Evolutionary conservation across 257 asterid genomes (phyloP).

Genomic region (Penstemon davidsonii): DNA sequence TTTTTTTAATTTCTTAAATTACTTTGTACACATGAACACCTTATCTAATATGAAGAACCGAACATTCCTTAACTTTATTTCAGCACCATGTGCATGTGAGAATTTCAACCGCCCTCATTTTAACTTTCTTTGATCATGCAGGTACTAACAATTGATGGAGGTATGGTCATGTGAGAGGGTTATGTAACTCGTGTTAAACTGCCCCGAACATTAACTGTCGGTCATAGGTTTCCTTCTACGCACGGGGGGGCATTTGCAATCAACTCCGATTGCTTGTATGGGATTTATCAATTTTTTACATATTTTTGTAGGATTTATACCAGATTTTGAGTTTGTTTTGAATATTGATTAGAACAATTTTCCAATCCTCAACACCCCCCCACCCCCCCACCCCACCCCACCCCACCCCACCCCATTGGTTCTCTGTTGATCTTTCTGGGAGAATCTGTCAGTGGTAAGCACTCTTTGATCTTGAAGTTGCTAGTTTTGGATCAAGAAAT

Average conservation of each 20-base stretch:
- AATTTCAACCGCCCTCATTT: neutral
- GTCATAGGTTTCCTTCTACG: slow-evolving; percentile 5
- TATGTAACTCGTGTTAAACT: neutral
- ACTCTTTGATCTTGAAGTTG: neutral
- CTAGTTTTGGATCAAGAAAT: neutral
- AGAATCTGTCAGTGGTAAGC: neutral
- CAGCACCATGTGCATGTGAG: neutral
- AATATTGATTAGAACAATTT: neutral
- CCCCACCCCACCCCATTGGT: neutral
- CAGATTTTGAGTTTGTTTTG: slow-evolving; percentile 8
- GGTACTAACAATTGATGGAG: slow-evolving; percentile 91
- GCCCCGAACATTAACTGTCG: neutral
- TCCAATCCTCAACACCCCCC: neutral
- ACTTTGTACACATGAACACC: neutral
- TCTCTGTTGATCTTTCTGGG: neutral
- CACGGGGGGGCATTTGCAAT: neutral
- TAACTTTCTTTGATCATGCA: slow-evolving; percentile 31
- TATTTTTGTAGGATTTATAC: slow-evolving; percentile 2
- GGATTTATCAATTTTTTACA: slow-evolving; percentile 13
- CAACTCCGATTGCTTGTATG: neutral
- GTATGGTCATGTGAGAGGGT: slow-evolving; percentile 82
- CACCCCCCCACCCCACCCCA: too few relatives aligned
- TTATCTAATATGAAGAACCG: neutral
- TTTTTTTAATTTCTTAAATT: too few relatives aligned
- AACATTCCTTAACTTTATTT: neutral